These are phyloP conservation scores for Euphrasia confusa DNA, from an alignment of 257 asterid genomes.

Conservation along the genomic window DNA sequence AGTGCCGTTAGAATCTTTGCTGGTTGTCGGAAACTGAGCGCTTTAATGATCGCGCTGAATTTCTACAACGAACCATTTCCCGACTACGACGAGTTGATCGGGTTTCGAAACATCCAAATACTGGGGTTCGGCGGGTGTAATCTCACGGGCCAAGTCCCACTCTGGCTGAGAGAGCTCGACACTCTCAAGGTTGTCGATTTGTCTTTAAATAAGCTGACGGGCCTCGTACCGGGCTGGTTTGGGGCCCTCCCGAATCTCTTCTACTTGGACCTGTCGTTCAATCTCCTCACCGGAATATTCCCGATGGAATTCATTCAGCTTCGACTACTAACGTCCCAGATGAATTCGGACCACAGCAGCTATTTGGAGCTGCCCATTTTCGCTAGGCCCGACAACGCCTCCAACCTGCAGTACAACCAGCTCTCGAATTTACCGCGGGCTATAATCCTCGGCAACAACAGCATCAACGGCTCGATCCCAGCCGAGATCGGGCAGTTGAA, in stretches of 20 bases:
- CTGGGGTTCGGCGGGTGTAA: constrained; percentile 78
- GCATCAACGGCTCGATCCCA: constrained; percentile 64
- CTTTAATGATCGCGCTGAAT: constrained; percentile 65
- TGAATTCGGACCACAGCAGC: constrained; percentile 49
- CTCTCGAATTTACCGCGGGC: constrained; percentile 83
- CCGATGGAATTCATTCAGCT: constrained; percentile 53
- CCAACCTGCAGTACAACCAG: constrained; percentile 77
- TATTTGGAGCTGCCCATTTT: constrained; percentile 85
- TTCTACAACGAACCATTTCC: constrained; percentile 67
- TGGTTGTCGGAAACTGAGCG: constrained; percentile 73
- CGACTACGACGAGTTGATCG: constrained; percentile 34
- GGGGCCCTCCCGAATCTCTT: constrained; percentile 64
- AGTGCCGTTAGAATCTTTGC: constrained; percentile 58
- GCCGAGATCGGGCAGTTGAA: constrained; percentile 60
- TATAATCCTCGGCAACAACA: constrained; percentile 36
- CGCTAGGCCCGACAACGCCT: constrained; percentile 74
- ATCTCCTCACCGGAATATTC: constrained; percentile 59
- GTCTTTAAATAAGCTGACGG: constrained; percentile 54
- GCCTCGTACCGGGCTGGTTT: constrained; percentile 73
- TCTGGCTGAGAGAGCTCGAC: constrained; percentile 51
- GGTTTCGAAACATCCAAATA: constrained; percentile 51
- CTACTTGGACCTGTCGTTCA: constrained; percentile 81
- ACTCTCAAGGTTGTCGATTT: constrained; percentile 78
- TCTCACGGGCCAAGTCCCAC: constrained; percentile 64
- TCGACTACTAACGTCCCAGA: constrained; percentile 48